Evolutionary conservation across 78 protist genomes (phyloP).

Genomic region (Dictyostelium intermedium): DNA sequence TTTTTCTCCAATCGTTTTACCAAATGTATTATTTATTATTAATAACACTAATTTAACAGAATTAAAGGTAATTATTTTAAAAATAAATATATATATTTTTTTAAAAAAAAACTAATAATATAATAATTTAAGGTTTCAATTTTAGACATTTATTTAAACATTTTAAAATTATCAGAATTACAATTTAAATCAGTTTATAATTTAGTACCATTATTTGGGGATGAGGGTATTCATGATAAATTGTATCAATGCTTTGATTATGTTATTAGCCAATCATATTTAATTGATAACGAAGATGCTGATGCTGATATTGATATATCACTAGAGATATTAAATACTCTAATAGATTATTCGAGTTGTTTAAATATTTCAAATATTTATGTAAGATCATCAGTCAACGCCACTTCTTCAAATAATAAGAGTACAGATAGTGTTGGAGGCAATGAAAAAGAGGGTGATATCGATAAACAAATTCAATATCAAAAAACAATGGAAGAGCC

Average conservation of each 20-base stretch:
- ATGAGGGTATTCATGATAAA: conserved; percentile 3
- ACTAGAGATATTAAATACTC: not conserved
- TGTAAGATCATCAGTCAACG: not conserved
- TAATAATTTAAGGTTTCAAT: not conserved
- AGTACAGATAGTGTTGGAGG: not conserved
- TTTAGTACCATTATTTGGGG: not conserved
- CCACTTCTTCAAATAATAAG: not conserved
- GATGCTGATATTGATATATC: not conserved
- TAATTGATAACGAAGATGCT: not conserved
- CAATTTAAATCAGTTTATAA: not conserved
- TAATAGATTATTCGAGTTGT: not conserved
- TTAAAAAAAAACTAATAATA: not conserved
- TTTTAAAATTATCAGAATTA: conserved; percentile 25
- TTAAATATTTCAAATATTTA: not conserved
- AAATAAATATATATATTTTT: not conserved
- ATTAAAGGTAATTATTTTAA: not conserved
- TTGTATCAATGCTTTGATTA: conserved; percentile 10
- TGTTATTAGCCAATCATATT: not conserved
- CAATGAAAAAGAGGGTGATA: not conserved
- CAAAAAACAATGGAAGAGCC: not conserved
- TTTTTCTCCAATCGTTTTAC: not conserved
- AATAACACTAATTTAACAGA: not conserved
- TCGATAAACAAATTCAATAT: not conserved
- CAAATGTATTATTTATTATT: not conserved
- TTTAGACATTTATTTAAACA: not conserved